Evolutionary conservation across 148 eudicot species (phyloP).

Genomic region (Salicornia ramosissima): DNA sequence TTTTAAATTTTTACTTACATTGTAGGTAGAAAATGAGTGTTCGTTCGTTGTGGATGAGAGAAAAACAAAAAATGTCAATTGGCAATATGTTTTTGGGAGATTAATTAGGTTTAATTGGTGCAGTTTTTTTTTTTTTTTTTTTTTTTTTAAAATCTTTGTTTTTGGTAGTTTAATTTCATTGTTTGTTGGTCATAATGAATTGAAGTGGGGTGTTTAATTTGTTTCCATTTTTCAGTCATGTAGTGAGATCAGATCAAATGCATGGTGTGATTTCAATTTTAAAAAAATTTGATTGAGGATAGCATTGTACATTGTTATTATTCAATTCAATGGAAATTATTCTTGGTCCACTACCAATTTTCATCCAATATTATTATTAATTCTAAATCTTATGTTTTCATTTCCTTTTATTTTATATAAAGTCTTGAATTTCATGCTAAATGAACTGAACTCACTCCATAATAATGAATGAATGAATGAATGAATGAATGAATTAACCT

Average conservation of each 20-base stretch:
- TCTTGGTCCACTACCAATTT: too few relatives aligned
- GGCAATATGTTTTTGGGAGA: slow-evolving; percentile 18
- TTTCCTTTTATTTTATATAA: too few relatives aligned
- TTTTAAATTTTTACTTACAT: slow-evolving; percentile 6
- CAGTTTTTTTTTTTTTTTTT: slow-evolving; percentile 2
- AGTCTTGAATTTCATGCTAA: too few relatives aligned
- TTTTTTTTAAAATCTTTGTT: slow-evolving; percentile 1
- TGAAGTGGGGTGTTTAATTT: too few relatives aligned
- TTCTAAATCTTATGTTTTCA: too few relatives aligned
- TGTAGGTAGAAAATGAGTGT: slow-evolving; percentile 19
- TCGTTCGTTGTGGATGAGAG: slow-evolving; percentile 2
- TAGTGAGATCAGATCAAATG: too few relatives aligned
- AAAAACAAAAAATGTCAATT: slow-evolving; percentile 7
- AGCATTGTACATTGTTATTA: slow-evolving; percentile 28
- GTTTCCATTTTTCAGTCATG: too few relatives aligned
- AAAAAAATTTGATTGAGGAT: slow-evolving; percentile 8
- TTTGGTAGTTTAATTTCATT: slow-evolving; percentile 2
- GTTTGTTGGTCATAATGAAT: too few relatives aligned
- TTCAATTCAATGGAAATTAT: slow-evolving; percentile 26
- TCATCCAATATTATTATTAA: too few relatives aligned
- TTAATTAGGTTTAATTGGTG: slow-evolving; percentile 25
- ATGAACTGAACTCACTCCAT: too few relatives aligned
- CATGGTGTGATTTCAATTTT: not conserved
- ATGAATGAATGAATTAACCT: too few relatives aligned
- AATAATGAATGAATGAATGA: too few relatives aligned